Evolutionary conservation across 73 alveolate species (phyloP), one percentile per base, ranked within the genome.

Genomic region (Paramecium primaurelia): DNA sequence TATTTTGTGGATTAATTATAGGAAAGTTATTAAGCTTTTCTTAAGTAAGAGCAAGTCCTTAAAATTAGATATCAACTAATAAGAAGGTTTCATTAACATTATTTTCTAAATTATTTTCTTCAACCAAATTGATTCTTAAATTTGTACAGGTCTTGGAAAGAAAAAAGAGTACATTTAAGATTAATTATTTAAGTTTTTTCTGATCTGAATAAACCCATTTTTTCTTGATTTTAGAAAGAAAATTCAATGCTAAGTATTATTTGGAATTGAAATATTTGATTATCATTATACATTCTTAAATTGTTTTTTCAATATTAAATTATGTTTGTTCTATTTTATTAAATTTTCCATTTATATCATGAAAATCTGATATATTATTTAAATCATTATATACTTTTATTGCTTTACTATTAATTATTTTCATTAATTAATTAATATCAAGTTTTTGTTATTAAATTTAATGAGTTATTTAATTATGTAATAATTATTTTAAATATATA

Each of bases 321-420:
- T 64, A 34, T 10, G 47, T 28, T 4, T 12, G 12, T 26, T 64
- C 84, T 12, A 64, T 64, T 64, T 26, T 64, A 28, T 64, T 64
- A 8, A 64, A 64, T 64, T 64, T 64, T 25, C 84, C 84, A 64
- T 64, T 64, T 64, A 64, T 64, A 28, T 64, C 84, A 64, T 64
- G 84, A 34, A 64, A 64, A 26, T 64, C 84, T 25, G 51, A 64
- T 11, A 64, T 64, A 64, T 64, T 64, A 20, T 34, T 32, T 4
- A 64, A 32, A 64, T 64, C 84, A 32, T 64, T 64, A 34, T 64
- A 64, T 32, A 34, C 84, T 64, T 64, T 64, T 28, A 34, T 64
- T 20, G 36, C 84, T 64, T 64, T 64, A 34, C 84, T 64, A 26
- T 64, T 64, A 6, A 64, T 64, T 14, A 64, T 1, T 64, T 64